Evolutionary conservation across 192 early-diverging fungal genomes (phyloP).

Genomic region (Geranomyces michiganensis): DNA sequence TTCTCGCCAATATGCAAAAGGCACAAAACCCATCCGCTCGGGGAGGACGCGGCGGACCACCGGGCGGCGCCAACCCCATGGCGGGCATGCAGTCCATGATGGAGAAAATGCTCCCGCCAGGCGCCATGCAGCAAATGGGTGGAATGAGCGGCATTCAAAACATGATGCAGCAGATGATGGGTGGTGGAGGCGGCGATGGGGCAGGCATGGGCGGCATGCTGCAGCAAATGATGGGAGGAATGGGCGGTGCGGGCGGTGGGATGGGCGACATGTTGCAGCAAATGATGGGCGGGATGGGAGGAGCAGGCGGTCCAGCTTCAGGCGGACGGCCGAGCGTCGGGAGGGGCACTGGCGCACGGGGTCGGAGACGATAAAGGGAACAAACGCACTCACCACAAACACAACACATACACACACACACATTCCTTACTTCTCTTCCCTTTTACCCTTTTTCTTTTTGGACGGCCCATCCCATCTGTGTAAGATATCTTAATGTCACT

Average conservation of each 20-base stretch:
- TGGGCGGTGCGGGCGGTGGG: constrained; percentile 32
- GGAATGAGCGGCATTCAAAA: constrained; percentile 73
- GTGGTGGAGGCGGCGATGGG: constrained; percentile 52
- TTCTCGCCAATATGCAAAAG: constrained; percentile 67
- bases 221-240: constrained; percentile 64
- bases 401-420: too few relatives aligned
- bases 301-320: constrained; percentile 33
- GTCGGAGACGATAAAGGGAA: too few relatives aligned
- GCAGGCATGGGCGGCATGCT: constrained; percentile 75
- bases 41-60: constrained; percentile 24
- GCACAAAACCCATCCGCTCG: constrained; percentile 38
- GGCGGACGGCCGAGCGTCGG: too few relatives aligned
- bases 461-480: too few relatives aligned
- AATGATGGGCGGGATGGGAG: constrained; percentile 61
- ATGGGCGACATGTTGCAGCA: constrained; percentile 84
- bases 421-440: too few relatives aligned
- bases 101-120: constrained; percentile 27
- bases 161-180: constrained; percentile 82
- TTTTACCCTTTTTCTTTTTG: too few relatives aligned
- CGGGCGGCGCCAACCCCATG: constrained; percentile 25
- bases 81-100: constrained; percentile 59
- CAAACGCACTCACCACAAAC: too few relatives aligned
- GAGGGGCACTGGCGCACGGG: too few relatives aligned
- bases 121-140: constrained; percentile 82
- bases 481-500: too few relatives aligned